Evolutionary conservation across 352 stramenopile species (phyloP).

Genomic region (Elongisporangium prolatum): DNA sequence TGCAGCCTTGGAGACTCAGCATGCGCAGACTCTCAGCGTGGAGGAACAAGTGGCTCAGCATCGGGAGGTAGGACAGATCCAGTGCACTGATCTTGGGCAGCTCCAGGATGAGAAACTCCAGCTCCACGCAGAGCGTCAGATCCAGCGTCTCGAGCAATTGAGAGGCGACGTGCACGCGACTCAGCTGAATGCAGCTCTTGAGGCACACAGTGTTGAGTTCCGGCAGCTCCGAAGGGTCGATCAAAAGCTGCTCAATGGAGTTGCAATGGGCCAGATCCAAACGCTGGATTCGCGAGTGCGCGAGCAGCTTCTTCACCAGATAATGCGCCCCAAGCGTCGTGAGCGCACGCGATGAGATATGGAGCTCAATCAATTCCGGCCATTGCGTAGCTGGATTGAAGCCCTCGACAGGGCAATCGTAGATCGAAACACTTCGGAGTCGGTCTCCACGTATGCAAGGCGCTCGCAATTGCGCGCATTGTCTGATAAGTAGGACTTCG

Average conservation of each 20-base stretch:
- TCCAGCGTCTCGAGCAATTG: conserved; percentile 32
- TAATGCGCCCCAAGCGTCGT: conserved; percentile 29
- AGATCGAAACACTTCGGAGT: conserved; percentile 31
- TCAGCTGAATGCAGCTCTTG: conserved; percentile 38
- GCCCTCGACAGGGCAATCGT: conserved; percentile 35
- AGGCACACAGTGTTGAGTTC: conserved; percentile 33
- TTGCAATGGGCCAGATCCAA: conserved; percentile 43
- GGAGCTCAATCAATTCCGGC: conserved; percentile 39
- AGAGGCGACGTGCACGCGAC: conserved; percentile 52
- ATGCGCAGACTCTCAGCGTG: conserved; percentile 28
- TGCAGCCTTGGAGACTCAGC: conserved; percentile 46
- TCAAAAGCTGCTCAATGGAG: conserved; percentile 49
- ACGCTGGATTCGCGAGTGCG: conserved; percentile 15
- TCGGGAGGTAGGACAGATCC: conserved; percentile 63
- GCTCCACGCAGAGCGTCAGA: conserved; percentile 33
- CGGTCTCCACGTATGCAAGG: conserved; percentile 28
- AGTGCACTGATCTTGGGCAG: conserved; percentile 22
- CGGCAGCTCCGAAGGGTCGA: conserved; percentile 53
- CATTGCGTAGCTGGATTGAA: conserved; percentile 39
- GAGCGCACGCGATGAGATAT: conserved; percentile 42
- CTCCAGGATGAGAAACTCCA: conserved; percentile 47
- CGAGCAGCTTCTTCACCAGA: conserved; percentile 40
- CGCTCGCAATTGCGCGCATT: conserved; percentile 59
- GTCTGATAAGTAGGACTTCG: conserved; percentile 32
- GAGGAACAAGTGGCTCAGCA: conserved; percentile 50